Percentiles rank a stretch among this genome's conserved stretches.
Conservation (phyloP, 1,284 basidiomycete species). For the Boletus smithii region DNA sequence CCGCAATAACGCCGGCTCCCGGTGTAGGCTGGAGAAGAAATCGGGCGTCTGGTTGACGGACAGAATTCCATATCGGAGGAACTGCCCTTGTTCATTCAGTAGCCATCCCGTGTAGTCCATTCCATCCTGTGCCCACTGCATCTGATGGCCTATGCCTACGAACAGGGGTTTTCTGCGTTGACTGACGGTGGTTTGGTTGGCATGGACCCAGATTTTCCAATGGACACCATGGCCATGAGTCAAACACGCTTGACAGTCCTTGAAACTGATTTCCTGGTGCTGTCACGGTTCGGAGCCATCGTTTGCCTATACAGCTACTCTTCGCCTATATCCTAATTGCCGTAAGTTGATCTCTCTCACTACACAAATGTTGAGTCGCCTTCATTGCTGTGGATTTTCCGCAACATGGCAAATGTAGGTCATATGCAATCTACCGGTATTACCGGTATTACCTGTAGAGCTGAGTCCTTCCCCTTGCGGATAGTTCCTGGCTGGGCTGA, state of each 20-base stretch:
- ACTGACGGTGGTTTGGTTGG: background rate
- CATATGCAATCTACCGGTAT: background rate
- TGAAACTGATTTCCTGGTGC: too few relatives aligned
- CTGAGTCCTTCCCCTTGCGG: background rate
- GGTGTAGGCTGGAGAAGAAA: conserved; percentile 47
- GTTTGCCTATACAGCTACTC: conserved; percentile 3
- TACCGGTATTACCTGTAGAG: background rate
- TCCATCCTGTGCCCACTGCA: conserved; percentile 10
- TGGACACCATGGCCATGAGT: background rate
- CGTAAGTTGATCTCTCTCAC: background rate
- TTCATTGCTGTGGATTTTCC: background rate
- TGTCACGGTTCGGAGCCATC: too few relatives aligned
- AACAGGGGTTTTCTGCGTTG: background rate
- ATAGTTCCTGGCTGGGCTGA: background rate
- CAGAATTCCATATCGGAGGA: conserved; percentile 30
- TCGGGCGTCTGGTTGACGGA: conserved; percentile 56
- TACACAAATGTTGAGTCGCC: background rate
- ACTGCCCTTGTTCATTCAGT: conserved; percentile 24
- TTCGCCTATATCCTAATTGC: too few relatives aligned
- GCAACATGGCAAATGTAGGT: background rate
- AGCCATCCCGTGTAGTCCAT: conserved; percentile 3
- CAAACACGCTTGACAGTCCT: background rate
- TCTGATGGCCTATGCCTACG: background rate
- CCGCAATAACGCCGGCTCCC: background rate
- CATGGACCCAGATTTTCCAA: too few relatives aligned